These are phyloP conservation scores for Leishmania gerbilli DNA, from an alignment of 208 protist genomes.

Conservation along the genomic window DNA sequence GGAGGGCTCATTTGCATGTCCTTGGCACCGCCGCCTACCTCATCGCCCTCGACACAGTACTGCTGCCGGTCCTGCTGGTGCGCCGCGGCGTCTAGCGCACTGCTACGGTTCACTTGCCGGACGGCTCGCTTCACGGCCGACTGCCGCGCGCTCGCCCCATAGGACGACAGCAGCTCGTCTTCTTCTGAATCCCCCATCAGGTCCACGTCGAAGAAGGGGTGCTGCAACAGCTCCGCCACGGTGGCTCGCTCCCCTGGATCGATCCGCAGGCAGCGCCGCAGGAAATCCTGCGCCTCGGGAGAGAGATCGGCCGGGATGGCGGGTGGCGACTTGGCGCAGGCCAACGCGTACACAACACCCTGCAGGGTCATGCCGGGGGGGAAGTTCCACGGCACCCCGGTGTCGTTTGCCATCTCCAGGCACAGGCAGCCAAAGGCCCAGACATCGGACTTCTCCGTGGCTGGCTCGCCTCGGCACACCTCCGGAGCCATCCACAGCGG, in stretches of 20 bases:
- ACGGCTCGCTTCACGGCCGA: conserved; percentile 42
- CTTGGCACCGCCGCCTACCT: neutral
- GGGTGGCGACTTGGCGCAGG: conserved; percentile 54
- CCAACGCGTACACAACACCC: conserved; percentile 68
- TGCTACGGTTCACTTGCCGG: conserved; percentile 20
- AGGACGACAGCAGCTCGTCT: conserved; percentile 47
- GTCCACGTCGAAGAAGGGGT: conserved; percentile 75
- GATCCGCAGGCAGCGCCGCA: conserved; percentile 55
- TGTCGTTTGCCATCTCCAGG: conserved; percentile 81
- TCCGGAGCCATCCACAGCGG: conserved; percentile 87
- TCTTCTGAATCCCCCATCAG: conserved; percentile 44
- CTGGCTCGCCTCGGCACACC: conserved; percentile 71
- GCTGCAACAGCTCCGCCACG: conserved; percentile 68
- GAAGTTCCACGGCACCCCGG: conserved; percentile 70
- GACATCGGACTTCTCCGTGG: conserved; percentile 77
- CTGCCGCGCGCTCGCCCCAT: conserved; percentile 34
- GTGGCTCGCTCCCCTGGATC: conserved; percentile 63
- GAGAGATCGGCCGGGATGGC: conserved; percentile 63
- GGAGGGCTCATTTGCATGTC: neutral
- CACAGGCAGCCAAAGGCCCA: conserved; percentile 85
- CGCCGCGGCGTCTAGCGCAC: neutral
- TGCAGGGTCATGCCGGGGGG: conserved; percentile 53
- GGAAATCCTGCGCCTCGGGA: conserved; percentile 62
- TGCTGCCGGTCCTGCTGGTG: neutral
- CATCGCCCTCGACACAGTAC: neutral